These are phyloP conservation scores for Dichotomopilus funicola DNA, from an alignment of 2,329 filamentous ascomycete species.

Conservation along the genomic window DNA sequence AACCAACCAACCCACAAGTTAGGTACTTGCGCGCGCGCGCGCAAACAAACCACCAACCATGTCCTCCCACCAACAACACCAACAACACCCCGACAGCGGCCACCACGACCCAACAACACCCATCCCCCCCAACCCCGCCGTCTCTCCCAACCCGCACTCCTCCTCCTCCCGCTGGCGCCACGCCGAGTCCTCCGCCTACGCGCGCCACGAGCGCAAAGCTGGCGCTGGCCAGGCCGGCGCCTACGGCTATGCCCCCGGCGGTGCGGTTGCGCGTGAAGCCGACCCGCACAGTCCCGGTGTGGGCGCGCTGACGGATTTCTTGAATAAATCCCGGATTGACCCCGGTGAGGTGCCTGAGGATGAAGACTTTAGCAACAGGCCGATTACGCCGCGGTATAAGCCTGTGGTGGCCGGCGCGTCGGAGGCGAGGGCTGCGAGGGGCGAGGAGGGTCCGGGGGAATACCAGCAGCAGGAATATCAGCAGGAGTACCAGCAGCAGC, in stretches of 20 bases:
- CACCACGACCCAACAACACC: slow-evolving; percentile 5
- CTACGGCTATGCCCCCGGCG: background rate
- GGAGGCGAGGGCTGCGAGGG: slow-evolving; percentile 23
- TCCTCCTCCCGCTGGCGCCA: slow-evolving; percentile 57
- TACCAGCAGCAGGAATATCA: too few relatives aligned
- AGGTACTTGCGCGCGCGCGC: background rate
- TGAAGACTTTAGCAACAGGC: slow-evolving; percentile 16
- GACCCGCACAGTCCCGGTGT: slow-evolving; percentile 36
- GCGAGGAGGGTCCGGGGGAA: too few relatives aligned
- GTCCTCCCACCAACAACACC: slow-evolving; percentile 5
- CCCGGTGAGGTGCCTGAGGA: slow-evolving; percentile 26
- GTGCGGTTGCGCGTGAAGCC: slow-evolving; percentile 34
- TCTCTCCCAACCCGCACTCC: slow-evolving; percentile 44
- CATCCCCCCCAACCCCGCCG: slow-evolving; percentile 12
- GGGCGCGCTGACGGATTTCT: slow-evolving; percentile 48
- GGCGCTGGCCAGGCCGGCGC: background rate
- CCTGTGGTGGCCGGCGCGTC: slow-evolving; percentile 44
- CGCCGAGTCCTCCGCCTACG: slow-evolving; percentile 54
- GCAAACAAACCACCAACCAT: background rate
- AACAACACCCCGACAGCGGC: slow-evolving; percentile 1
- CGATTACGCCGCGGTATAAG: slow-evolving; percentile 30
- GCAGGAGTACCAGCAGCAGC: background rate
- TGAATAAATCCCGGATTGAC: slow-evolving; percentile 49
- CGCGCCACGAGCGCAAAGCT: slow-evolving; percentile 36
- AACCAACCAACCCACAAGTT: too few relatives aligned